Conservation (phyloP, 2,329 filamentous ascomycete genomes). For the Ascochyta viciae-villosae region DNA sequence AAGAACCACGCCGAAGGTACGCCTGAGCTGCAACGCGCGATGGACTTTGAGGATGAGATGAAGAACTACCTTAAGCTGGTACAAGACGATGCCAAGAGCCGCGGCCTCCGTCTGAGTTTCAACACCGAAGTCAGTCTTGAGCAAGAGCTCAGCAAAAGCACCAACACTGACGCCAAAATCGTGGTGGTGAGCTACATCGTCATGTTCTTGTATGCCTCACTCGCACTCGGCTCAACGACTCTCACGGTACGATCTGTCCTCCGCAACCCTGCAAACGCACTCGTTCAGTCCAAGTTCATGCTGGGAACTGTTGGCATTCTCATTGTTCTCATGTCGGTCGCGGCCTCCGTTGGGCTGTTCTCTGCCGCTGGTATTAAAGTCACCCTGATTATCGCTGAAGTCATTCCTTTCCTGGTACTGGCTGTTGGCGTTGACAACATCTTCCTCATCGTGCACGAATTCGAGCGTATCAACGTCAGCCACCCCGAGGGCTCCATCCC, state of each 20-base stretch:
- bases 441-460: constrained; percentile 97
- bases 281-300: constrained; percentile 97
- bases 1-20: constrained; percentile 82
- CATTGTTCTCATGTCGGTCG: constrained; percentile 97
- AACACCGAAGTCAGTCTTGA: constrained; percentile 94
- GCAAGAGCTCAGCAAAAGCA: constrained; percentile 95
- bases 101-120: constrained; percentile 88
- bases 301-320: constrained; percentile 92
- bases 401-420: constrained; percentile 95
- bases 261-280: constrained; percentile 79
- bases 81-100: constrained; percentile 77
- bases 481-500: constrained; percentile 89
- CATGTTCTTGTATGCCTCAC: constrained; percentile 97
- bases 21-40: constrained; percentile 72
- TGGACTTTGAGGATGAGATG: constrained; percentile 87
- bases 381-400: constrained; percentile 96
- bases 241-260: constrained; percentile 78
- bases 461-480: constrained; percentile 91
- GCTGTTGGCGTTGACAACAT: constrained; percentile 99
- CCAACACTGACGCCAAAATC: constrained; percentile 97
- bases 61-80: constrained; percentile 77
- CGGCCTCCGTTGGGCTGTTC: constrained; percentile 92
- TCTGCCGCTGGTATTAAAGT: constrained; percentile 91
- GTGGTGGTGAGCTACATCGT: constrained; percentile 95
- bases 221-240: constrained; percentile 88